Conservation (phyloP, 371 early-diverging fungal genomes). For the Furculomyces boomerangus region DNA sequence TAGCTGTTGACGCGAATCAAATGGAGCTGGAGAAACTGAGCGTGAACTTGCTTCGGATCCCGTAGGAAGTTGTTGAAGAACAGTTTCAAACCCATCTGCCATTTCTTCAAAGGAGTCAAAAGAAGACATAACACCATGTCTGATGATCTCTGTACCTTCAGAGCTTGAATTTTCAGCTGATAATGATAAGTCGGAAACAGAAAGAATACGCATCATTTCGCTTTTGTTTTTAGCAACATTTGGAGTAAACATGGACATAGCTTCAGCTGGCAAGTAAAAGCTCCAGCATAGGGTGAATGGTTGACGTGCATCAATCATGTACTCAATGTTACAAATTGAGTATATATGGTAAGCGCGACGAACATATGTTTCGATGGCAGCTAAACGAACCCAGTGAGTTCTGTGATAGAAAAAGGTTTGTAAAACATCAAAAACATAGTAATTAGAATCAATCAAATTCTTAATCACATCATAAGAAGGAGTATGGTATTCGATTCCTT, state of each 20-base stretch:
- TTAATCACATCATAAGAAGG: conserved; percentile 67
- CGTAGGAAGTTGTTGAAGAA: conserved; percentile 17
- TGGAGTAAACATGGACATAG: not conserved
- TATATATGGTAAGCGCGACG: conserved; percentile 93
- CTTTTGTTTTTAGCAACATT: conserved; percentile 15
- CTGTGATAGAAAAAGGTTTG: conserved; percentile 83
- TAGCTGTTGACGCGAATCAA: conserved; percentile 9
- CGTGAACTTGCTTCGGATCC: conserved; percentile 9
- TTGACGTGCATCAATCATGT: conserved; percentile 37
- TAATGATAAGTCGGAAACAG: conserved; percentile 24
- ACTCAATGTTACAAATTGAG: conserved; percentile 64
- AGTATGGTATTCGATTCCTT: conserved; percentile 47
- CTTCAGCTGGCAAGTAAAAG: conserved; percentile 41
- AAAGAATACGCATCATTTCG: conserved; percentile 38
- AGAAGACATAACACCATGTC: conserved; percentile 38
- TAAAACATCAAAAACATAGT: conserved; percentile 88
- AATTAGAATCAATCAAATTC: conserved; percentile 79
- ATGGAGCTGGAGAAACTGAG: conserved; percentile 16
- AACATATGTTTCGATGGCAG: conserved; percentile 89
- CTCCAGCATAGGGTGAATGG: conserved; percentile 66
- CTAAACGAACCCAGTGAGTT: conserved; percentile 57
- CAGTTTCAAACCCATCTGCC: conserved; percentile 18
- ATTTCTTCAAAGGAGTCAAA: conserved; percentile 28
- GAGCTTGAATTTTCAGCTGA: conserved; percentile 15
- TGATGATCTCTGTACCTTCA: conserved; percentile 23